A percentile compares a stretch with the other conserved stretches of the same genome.
phyloP scores from a whole-genome alignment of 306 rosid species.

The cucumber (Cucumis sativus) region Cucumber_9930_V3 NC_026660.2:15393001-15393500 shows the following conservation, averaged over 20 bases:
- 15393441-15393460: slow-evolving; percentile 9
- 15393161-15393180: too few species aligned
- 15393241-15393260: too few species aligned
- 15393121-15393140: too few species aligned
- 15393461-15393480: neutral
- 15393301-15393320: neutral
- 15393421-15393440: neutral
- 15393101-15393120: neutral
- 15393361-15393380: neutral
- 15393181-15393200: too few species aligned
- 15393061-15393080: neutral
- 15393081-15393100: neutral
- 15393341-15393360: neutral
- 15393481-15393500: neutral
- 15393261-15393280: too few species aligned
- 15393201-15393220: too few species aligned
- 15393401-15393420: neutral
- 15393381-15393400: neutral
- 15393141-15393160: too few species aligned
- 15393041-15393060: neutral
- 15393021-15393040: neutral
- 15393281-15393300: too few species aligned
- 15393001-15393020: neutral
- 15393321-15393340: neutral
- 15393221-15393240: too few species aligned